These are phyloP conservation scores for Fusarium foetens DNA, from an alignment of 2,329 filamentous ascomycete species.

Conservation along the genomic window DNA sequence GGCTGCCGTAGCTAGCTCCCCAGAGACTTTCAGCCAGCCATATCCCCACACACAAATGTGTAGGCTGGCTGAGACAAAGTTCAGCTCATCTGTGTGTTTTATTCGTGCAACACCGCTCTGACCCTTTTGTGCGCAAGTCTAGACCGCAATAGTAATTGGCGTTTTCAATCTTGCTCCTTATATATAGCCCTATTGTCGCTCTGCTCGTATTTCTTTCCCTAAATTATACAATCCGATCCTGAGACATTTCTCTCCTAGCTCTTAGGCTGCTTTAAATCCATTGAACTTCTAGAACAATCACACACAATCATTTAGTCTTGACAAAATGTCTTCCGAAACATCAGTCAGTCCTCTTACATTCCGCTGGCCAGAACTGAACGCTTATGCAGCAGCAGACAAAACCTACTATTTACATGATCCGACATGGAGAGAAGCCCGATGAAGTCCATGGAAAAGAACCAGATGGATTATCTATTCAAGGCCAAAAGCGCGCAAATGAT, in stretches of 20 bases:
- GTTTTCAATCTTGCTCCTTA: accelerated
- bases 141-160: too few relatives aligned
- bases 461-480: not conserved
- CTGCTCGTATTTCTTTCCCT: accelerated
- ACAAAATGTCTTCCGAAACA: not conserved
- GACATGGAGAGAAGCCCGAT: not conserved
- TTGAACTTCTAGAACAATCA: accelerated
- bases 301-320: accelerated
- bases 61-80: not conserved
- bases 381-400: not conserved
- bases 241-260: not conserved
- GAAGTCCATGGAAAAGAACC: accelerated
- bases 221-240: not conserved
- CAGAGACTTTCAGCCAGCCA: not conserved
- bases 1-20: not conserved
- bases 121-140: not conserved
- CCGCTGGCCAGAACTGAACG: accelerated
- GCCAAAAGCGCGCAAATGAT: not conserved
- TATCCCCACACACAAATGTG: not conserved
- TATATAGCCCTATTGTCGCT: not conserved
- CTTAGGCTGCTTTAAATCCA: too few relatives aligned
- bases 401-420: not conserved
- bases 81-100: not conserved
- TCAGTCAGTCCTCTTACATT: not conserved
- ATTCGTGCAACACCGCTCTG: not conserved